phyloP scores from a whole-genome alignment of 2,329 filamentous ascomycete species.

The Colletotrichum gigasporum region DNA sequence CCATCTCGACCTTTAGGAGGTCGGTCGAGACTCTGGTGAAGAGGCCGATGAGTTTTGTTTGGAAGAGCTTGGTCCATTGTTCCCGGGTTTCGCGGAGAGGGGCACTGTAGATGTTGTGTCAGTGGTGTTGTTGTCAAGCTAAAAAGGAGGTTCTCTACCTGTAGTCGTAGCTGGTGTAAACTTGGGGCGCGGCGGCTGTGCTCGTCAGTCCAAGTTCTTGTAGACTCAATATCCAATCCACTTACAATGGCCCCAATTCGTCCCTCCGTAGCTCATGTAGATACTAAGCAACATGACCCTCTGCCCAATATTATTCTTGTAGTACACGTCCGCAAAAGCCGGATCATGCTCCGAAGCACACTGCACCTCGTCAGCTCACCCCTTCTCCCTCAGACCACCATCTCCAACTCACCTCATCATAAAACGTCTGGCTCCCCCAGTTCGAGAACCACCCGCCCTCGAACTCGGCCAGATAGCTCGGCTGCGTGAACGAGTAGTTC shows the following conservation, averaged over 20 bases:
- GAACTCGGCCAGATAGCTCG: slow-evolving; percentile 62
- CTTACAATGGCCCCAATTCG: slow-evolving; percentile 78
- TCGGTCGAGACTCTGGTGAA: slow-evolving; percentile 62
- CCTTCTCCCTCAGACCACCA: slow-evolving; percentile 43
- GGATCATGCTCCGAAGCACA: slow-evolving; percentile 70
- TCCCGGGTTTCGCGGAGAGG: slow-evolving; percentile 63
- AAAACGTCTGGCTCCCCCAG: slow-evolving; percentile 60
- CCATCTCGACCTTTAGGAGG: slow-evolving; percentile 61
- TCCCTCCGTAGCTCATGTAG: slow-evolving; percentile 84
- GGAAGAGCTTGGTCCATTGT: slow-evolving; percentile 60
- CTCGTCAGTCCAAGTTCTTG: neutral
- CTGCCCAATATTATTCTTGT: slow-evolving; percentile 77
- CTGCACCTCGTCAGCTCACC: slow-evolving; percentile 61
- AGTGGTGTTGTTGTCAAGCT: neutral
- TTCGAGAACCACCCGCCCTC: slow-evolving; percentile 63
- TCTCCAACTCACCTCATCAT: slow-evolving; percentile 47
- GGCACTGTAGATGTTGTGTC: slow-evolving; percentile 43
- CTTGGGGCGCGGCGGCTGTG: slow-evolving; percentile 49
- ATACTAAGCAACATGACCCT: slow-evolving; percentile 75
- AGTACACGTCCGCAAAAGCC: slow-evolving; percentile 82
- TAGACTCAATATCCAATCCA: neutral
- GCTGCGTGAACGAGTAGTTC: slow-evolving; percentile 64
- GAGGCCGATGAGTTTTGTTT: slow-evolving; percentile 63
- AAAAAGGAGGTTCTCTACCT: slow-evolving; percentile 27
- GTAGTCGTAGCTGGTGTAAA: slow-evolving; percentile 68